Base-by-base conservation (phyloP, 768 basidiomycete genomes). In the Hygrocybe punicea region DNA sequence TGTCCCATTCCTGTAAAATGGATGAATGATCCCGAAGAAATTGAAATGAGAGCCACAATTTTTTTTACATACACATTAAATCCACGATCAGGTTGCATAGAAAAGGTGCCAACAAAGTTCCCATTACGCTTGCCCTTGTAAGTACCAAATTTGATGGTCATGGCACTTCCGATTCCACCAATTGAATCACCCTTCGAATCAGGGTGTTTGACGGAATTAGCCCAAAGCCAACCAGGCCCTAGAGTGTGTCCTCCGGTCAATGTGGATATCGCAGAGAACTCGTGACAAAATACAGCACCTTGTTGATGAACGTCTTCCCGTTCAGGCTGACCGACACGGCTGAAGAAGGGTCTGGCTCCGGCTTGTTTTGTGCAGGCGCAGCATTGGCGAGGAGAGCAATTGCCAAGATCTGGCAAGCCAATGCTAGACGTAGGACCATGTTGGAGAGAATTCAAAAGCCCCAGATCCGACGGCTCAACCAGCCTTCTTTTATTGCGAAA, bases 101-200 rank as follows among this genome's bases (percentile, higher is more conserved):
- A 60, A 36, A 82, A 64, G 2, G 76, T 77, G n/a, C 81, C 81
- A 0, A 66, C 66, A 62, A 72, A 81, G 0, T 68, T 67, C 9
- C 76, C 78, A 55, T 75, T 62, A 2, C 58, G 60, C 1, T 58
- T 47, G 4, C 56, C 52, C 19, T 60, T 63, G 72, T 80, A 84
- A 1, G 81, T 76, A 3, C 78, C 78, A 5, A 59, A 71, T 67
- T 85, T 80, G 55, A 86, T 59, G 1, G 83, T 77, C 19, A 86
- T 83, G 2, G 82, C 83, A 53, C 83, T 84, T 16, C 85, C 85
- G 17, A 85, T 76, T 9, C 84, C 84, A 19, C 86, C 85, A 6
- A 85, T 59, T 0, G 84, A 85, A 58, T 85, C 81, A 0, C 80
- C 81, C 0, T 80, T 83, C 0, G 81, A 82, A 34, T 85, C 84